Evolutionary conservation across 176 grass and related monocot genomes (phyloP).

Genomic region (Cymbopogon citratus): DNA sequence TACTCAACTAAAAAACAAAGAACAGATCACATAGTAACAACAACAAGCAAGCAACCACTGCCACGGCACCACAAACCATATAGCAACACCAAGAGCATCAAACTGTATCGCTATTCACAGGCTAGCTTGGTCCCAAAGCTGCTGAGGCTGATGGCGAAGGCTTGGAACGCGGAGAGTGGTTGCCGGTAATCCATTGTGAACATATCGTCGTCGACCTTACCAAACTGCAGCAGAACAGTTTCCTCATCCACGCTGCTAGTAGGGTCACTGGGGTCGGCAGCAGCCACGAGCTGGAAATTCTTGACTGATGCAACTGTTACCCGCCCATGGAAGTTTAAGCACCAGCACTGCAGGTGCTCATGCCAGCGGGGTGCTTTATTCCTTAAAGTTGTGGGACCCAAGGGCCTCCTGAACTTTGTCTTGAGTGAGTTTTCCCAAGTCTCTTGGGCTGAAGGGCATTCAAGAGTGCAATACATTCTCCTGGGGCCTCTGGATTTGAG

Average conservation of each 20-base stretch:
- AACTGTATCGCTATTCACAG: constrained; percentile 60
- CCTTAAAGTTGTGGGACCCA: constrained; percentile 31
- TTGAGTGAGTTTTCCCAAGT: constrained; percentile 48
- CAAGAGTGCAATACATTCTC: constrained; percentile 64
- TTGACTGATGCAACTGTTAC: constrained; percentile 91
- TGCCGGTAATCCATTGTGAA: constrained; percentile 93
- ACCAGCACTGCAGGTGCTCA: constrained; percentile 95
- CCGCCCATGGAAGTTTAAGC: constrained; percentile 87
- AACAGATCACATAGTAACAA: background rate
- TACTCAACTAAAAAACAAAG: background rate
- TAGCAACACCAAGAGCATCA: background rate
- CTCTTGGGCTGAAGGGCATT: constrained; percentile 51
- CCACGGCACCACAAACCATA: constrained; percentile 29
- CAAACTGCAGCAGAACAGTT: constrained; percentile 76
- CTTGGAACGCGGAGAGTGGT: constrained; percentile 82
- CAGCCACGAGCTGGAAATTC: constrained; percentile 75
- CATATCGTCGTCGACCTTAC: constrained; percentile 59
- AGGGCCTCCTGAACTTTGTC: constrained; percentile 31
- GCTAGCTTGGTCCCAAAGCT: constrained; percentile 91
- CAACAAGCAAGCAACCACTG: background rate
- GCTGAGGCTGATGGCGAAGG: constrained; percentile 88
- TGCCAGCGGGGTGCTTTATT: constrained; percentile 98
- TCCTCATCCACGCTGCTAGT: constrained; percentile 41
- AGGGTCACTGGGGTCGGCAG: constrained; percentile 31
- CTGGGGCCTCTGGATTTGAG: constrained; percentile 87